phyloP scores from a whole-genome alignment of 345 rosid genomes.

The Microcos paniculata region DNA sequence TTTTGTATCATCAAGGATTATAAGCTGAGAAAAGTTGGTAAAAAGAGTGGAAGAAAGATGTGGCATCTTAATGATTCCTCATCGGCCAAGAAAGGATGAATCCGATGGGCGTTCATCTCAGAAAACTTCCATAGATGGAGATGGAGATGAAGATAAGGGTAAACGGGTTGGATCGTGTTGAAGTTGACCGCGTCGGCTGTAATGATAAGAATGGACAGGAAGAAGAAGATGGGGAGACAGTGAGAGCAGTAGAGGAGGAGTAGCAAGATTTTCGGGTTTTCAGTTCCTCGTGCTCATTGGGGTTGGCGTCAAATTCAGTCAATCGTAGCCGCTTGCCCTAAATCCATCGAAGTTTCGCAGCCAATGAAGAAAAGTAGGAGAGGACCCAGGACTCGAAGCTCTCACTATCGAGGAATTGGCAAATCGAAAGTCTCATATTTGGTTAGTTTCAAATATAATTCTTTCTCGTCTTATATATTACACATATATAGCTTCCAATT shows the following conservation, averaged over 20 bases:
- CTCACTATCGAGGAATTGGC: slow-evolving; percentile 95
- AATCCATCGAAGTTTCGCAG: slow-evolving; percentile 45
- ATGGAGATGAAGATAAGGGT: slow-evolving; percentile 53
- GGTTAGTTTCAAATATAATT: slow-evolving; percentile 37
- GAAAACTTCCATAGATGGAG: slow-evolving; percentile 31
- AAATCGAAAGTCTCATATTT: slow-evolving; percentile 99
- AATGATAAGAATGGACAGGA: slow-evolving; percentile 79
- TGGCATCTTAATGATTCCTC: slow-evolving; percentile 81
- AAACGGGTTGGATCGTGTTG: slow-evolving; percentile 68
- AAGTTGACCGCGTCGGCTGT: slow-evolving; percentile 86
- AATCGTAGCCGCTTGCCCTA: slow-evolving; percentile 45
- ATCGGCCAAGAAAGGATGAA: slow-evolving; percentile 42
- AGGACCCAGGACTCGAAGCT: slow-evolving; percentile 94
- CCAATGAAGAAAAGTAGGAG: slow-evolving; percentile 89
- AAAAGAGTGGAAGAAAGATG: slow-evolving; percentile 34
- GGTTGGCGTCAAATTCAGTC: slow-evolving; percentile 63
- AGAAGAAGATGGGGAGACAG: slow-evolving; percentile 47
- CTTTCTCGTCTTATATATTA: not conserved
- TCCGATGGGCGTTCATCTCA: slow-evolving; percentile 52
- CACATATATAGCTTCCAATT: not conserved
- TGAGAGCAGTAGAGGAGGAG: slow-evolving; percentile 30
- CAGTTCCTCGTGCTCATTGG: slow-evolving; percentile 68
- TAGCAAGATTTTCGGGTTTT: slow-evolving; percentile 55
- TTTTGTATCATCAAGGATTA: not conserved
- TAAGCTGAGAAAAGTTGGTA: not conserved